phyloP scores from a whole-genome alignment of 768 basidiomycete genomes.

The Mycena latifolia region DNA sequence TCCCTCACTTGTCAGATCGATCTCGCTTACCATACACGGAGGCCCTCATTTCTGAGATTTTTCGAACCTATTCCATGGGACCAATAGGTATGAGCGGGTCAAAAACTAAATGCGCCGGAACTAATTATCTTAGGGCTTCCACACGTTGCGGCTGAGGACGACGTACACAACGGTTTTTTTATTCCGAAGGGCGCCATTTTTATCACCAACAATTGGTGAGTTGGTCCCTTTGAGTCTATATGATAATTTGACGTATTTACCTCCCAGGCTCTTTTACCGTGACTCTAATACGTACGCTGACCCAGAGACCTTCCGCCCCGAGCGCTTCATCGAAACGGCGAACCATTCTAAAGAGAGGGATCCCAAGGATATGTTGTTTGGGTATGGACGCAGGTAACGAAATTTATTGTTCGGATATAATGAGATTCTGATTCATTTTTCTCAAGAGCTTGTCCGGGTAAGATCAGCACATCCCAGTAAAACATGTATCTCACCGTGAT shows the following conservation, averaged over 20 bases:
- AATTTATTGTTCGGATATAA: background rate
- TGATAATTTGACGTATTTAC: background rate
- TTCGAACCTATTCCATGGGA: conserved; percentile 18
- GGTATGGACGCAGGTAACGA: conserved; percentile 39
- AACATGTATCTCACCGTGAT: background rate
- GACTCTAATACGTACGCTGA: conserved; percentile 36
- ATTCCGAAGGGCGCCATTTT: conserved; percentile 38
- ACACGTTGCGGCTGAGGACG: conserved; percentile 29
- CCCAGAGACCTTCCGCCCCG: conserved; percentile 37
- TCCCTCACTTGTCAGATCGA: conserved; percentile 40
- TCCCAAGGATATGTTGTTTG: conserved; percentile 36
- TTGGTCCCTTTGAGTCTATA: background rate
- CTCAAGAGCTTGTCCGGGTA: conserved; percentile 19
- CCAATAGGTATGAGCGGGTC: conserved; percentile 25
- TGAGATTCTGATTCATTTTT: background rate
- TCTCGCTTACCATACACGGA: conserved; percentile 37
- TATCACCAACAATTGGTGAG: conserved; percentile 33
- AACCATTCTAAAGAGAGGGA: conserved; percentile 30
- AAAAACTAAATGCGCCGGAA: background rate
- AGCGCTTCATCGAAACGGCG: conserved; percentile 35
- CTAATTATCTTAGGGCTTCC: conserved; percentile 30
- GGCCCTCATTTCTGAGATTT: conserved; percentile 24
- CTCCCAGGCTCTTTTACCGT: conserved; percentile 34
- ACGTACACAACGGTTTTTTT: conserved; percentile 35
- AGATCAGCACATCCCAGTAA: background rate